Percentiles rank a stretch among this genome's conserved stretches.
Conservation (phyloP, 306 rosid species). For the Quillaja saponaria region DNA sequence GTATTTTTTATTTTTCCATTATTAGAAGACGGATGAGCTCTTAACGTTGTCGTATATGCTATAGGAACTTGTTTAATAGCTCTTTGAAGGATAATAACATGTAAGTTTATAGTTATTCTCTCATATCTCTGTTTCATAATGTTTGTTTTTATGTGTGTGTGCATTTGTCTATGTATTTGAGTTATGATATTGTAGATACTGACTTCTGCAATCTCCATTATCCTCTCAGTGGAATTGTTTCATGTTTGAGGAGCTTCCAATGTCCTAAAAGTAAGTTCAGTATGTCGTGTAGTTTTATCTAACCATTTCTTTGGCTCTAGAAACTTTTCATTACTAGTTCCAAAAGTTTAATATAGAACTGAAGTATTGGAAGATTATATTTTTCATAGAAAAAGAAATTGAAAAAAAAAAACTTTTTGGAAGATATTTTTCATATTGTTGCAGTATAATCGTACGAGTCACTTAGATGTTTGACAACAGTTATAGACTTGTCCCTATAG, state of each 20-base stretch:
- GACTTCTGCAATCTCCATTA: slow-evolving; percentile 25
- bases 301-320: slow-evolving; percentile 5
- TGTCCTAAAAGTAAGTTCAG: slow-evolving; percentile 50
- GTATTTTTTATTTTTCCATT: not conserved
- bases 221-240: slow-evolving; percentile 42
- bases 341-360: too few species aligned
- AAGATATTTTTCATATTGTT: not conserved
- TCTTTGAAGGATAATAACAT: slow-evolving; percentile 39
- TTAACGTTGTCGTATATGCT: slow-evolving; percentile 9
- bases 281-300: slow-evolving; percentile 7
- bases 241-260: slow-evolving; percentile 40
- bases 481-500: too few species aligned
- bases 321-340: not conserved
- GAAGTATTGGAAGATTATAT: not conserved
- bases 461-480: too few species aligned
- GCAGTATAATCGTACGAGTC: not conserved
- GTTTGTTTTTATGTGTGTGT: not conserved
- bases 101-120: slow-evolving; percentile 44
- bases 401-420: slow-evolving; percentile 17
- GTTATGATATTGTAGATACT: slow-evolving; percentile 22
- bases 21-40: slow-evolving; percentile 4
- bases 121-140: not conserved
- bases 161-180: not conserved
- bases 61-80: slow-evolving; percentile 62
- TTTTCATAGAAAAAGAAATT: slow-evolving; percentile 3